Conservation (phyloP, 306 rosid species). For the Sindora glabra region DNA sequence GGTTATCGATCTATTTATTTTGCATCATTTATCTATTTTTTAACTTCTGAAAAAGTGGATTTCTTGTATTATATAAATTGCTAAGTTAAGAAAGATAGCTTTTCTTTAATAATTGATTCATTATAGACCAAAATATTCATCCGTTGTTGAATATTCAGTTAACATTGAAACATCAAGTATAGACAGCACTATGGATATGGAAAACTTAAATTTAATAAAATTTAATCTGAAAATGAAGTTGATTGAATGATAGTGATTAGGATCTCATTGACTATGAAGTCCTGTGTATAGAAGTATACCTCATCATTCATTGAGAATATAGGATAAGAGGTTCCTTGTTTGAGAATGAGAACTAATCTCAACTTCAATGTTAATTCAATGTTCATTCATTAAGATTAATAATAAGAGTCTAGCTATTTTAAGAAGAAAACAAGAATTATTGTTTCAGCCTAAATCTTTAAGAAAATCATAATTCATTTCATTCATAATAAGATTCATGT, state of each 20-base stretch:
- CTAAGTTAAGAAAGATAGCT: constrained; percentile 30
- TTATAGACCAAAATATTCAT: constrained; percentile 9
- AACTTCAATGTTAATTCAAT: neutral
- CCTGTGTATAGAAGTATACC: no score
- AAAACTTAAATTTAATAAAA: no score
- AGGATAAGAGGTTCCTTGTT: neutral
- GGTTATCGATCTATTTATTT: neutral
- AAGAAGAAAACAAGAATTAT: neutral
- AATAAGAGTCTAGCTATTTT: neutral
- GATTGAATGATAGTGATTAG: no score
- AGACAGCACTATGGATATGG: no score
- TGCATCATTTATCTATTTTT: constrained; percentile 2
- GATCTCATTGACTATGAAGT: no score
- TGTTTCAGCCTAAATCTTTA: no score
- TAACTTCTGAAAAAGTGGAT: neutral
- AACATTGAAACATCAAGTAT: neutral
- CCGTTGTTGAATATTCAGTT: constrained; percentile 8
- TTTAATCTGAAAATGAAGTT: no score
- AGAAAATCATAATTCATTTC: no score
- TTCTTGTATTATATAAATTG: neutral
- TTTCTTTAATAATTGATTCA: constrained; percentile 30
- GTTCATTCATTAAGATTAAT: neutral
- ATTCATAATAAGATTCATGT: no score
- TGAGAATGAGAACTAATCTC: neutral
- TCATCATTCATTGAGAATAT: no score